Evolutionary conservation across 2,329 filamentous ascomycete genomes (phyloP).

Genomic region (Cyphellophora europaea): DNA sequence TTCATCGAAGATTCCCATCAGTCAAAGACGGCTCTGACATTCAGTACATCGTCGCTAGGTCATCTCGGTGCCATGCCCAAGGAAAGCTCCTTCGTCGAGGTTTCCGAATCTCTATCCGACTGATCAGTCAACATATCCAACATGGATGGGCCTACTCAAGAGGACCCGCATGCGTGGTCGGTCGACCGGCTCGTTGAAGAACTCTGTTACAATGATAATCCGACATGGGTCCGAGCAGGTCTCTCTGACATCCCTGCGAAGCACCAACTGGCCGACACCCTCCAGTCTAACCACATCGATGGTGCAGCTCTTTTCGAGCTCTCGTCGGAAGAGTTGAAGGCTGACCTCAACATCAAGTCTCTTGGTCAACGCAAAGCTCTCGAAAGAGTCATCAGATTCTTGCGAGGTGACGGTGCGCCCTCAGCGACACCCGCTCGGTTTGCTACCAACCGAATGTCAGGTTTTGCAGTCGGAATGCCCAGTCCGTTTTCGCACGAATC

Average conservation of each 20-base stretch:
- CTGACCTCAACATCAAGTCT: constrained; percentile 49
- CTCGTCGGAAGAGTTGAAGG: constrained; percentile 36
- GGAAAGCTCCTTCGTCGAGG: neutral
- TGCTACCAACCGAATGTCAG: too few relatives aligned
- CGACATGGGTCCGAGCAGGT: constrained; percentile 29
- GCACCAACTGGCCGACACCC: constrained; percentile 39
- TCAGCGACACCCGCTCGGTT: neutral
- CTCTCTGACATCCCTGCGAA: constrained; percentile 36
- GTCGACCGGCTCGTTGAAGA: constrained; percentile 57
- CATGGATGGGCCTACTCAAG: constrained; percentile 20
- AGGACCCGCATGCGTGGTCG: constrained; percentile 69
- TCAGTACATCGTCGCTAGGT: too few relatives aligned
- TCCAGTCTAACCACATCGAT: constrained; percentile 56
- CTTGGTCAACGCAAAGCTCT: constrained; percentile 52
- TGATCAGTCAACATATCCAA: neutral
- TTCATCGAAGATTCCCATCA: too few relatives aligned
- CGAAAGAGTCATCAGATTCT: constrained; percentile 1
- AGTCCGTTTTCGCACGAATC: too few relatives aligned
- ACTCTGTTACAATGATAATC: constrained; percentile 48
- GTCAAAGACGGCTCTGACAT: too few relatives aligned
- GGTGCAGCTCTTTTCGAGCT: constrained; percentile 54
- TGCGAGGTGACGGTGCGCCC: neutral
- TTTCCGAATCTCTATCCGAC: neutral
- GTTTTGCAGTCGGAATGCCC: too few relatives aligned
- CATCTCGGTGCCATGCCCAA: neutral